These are phyloP conservation scores for Gossypium davidsonii DNA, from an alignment of 441 rosid species.

Conservation along the genomic window DNA sequence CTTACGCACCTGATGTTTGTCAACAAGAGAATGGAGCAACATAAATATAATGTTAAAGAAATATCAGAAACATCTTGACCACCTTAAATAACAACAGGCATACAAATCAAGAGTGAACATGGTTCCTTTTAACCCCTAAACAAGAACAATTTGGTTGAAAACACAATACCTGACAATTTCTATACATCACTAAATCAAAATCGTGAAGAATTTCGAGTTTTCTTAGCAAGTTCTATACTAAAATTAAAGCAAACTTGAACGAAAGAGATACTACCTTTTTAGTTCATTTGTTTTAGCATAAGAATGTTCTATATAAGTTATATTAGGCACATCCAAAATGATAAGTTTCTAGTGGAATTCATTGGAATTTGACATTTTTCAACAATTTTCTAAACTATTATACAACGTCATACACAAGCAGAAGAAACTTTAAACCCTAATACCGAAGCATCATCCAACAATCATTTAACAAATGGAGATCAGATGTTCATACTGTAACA, in stretches of 20 bases:
- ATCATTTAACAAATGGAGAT: neutral
- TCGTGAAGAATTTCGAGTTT: neutral
- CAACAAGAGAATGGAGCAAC: neutral
- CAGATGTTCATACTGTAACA: neutral
- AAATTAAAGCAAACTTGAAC: neutral
- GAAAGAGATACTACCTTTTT: neutral
- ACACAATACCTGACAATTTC: neutral
- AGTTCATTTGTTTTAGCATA: neutral
- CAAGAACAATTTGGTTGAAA: neutral
- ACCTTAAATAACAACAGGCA: neutral
- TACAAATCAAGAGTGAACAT: neutral
- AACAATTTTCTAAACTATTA: neutral
- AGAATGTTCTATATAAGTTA: neutral
- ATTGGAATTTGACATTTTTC: neutral
- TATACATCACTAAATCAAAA: neutral
- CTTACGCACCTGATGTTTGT: conserved; percentile 54
- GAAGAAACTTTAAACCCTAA: neutral
- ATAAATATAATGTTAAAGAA: neutral
- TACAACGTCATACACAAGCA: neutral
- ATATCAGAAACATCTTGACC: neutral
- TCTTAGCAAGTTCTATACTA: neutral
- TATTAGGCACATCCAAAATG: neutral
- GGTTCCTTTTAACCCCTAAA: neutral
- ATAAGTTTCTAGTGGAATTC: neutral
- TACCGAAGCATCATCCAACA: neutral